A percentile compares a stretch with the other conserved stretches of the same genome.
phyloP scores from a whole-genome alignment of 139 green algal genomes.

The Mychonastes homosphaera region DNA sequence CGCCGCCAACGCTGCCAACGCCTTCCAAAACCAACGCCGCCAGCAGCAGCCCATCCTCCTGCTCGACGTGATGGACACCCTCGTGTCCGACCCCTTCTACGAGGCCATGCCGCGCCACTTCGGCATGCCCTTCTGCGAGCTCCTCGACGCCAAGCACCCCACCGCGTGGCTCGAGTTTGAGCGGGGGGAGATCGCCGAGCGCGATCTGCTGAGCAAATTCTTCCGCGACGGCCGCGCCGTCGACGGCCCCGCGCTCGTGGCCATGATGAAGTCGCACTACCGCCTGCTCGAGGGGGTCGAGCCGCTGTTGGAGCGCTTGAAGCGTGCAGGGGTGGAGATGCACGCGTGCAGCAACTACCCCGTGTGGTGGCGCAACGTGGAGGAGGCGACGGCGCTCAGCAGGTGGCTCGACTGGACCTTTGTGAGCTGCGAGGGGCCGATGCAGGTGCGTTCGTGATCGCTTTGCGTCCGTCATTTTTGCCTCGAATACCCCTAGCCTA shows the following conservation, averaged over 20 bases:
- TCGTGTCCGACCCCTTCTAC: constrained; percentile 76
- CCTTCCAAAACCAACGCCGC: not conserved
- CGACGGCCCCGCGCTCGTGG: constrained; percentile 42
- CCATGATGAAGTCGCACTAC: constrained; percentile 53
- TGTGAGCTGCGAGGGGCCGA: constrained; percentile 60
- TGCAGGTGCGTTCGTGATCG: constrained; percentile 31
- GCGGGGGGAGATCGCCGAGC: constrained; percentile 48
- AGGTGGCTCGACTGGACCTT: constrained; percentile 76
- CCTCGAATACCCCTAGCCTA: not conserved
- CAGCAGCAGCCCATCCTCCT: constrained; percentile 34
- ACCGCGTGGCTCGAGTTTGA: constrained; percentile 82
- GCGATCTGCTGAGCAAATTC: constrained; percentile 59
- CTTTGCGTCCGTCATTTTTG: not conserved
- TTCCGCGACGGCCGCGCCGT: constrained; percentile 63
- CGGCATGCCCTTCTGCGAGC: constrained; percentile 45
- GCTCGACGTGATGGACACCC: constrained; percentile 64
- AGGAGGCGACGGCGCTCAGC: constrained; percentile 61
- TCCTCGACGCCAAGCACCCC: constrained; percentile 71
- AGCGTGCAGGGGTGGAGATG: constrained; percentile 38
- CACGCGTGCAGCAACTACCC: constrained; percentile 75
- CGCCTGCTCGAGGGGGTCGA: constrained; percentile 71
- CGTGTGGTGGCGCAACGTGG: constrained; percentile 60
- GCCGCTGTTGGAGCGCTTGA: constrained; percentile 46
- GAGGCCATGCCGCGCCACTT: constrained; percentile 70
- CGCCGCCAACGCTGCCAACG: not conserved